A percentile compares a stretch with the other conserved stretches of the same genome.
These are phyloP conservation scores for Lentinula aciculospora DNA, from an alignment of 768 basidiomycete species.

Conservation along the genomic window DNA sequence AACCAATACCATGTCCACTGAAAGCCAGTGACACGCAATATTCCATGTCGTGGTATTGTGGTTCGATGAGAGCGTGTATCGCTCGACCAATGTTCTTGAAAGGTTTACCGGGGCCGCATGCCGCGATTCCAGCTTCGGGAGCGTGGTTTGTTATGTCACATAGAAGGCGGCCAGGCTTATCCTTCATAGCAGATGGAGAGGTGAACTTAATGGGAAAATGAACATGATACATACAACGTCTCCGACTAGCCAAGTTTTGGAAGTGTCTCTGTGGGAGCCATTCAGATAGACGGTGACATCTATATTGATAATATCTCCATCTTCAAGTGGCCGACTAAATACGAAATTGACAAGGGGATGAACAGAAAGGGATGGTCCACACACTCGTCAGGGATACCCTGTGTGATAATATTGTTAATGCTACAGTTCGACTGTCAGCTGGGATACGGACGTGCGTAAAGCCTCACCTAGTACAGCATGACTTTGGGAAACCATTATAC, in stretches of 20 bases:
- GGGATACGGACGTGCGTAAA: neutral
- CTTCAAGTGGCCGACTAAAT: conserved; percentile 66
- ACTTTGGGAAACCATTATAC: conserved; percentile 71
- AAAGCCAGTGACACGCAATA: conserved; percentile 71
- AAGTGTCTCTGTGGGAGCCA: conserved; percentile 89
- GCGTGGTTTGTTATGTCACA: conserved; percentile 59
- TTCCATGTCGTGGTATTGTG: conserved; percentile 16
- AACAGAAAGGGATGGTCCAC: conserved; percentile 14
- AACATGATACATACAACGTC: conserved; percentile 44
- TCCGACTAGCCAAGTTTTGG: conserved; percentile 77
- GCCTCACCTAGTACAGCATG: conserved; percentile 63
- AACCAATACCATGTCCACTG: conserved; percentile 85
- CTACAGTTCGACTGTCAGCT: conserved; percentile 51
- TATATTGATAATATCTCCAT: conserved; percentile 85
- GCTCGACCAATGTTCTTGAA: conserved; percentile 68
- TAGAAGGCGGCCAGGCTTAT: conserved; percentile 61
- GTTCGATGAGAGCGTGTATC: conserved; percentile 47
- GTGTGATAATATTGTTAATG: conserved; percentile 80
- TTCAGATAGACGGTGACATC: conserved; percentile 83
- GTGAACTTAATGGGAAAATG: neutral
- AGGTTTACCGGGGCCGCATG: conserved; percentile 66
- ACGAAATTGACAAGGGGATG: neutral
- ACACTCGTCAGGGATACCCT: conserved; percentile 91
- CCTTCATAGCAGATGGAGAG: conserved; percentile 36
- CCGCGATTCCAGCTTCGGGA: conserved; percentile 61